A percentile compares a stretch with the other conserved stretches of the same genome.
Evolutionary conservation across 2,329 filamentous ascomycete genomes (phyloP).

Genomic region (Cadophora sp.): DNA sequence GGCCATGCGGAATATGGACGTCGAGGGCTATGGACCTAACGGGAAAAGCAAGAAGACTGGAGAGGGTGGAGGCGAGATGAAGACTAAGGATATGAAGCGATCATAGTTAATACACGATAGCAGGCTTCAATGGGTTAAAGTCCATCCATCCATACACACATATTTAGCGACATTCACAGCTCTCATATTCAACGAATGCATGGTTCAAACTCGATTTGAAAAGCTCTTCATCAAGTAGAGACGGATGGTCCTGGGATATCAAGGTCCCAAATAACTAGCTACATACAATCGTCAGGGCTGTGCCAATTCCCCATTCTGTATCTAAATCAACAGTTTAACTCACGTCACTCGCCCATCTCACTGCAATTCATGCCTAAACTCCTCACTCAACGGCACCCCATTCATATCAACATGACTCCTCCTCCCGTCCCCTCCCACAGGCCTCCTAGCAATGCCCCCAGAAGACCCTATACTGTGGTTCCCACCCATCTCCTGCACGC

Average conservation of each 20-base stretch:
- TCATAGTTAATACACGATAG: conserved; percentile 15
- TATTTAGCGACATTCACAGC: neutral
- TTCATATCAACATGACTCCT: conserved; percentile 32
- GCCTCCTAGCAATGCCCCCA: conserved; percentile 16
- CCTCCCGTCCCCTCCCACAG: conserved; percentile 7
- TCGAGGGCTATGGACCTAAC: conserved; percentile 42
- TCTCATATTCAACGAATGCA: too few relatives aligned
- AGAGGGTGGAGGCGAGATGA: conserved; percentile 42
- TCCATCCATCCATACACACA: neutral
- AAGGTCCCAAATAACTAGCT: neutral
- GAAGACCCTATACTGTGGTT: neutral
- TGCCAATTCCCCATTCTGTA: neutral
- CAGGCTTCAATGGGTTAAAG: neutral
- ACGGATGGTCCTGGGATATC: neutral
- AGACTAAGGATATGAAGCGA: conserved; percentile 45
- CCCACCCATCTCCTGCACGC: conserved; percentile 25
- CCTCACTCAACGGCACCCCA: conserved; percentile 32
- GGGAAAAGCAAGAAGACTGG: conserved; percentile 43
- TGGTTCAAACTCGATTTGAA: neutral
- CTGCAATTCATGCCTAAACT: conserved; percentile 29
- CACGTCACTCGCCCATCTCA: conserved; percentile 5
- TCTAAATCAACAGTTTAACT: neutral
- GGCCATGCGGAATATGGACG: conserved; percentile 54
- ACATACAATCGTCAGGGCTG: neutral
- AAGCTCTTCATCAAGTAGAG: neutral